A percentile compares a stretch with the other conserved stretches of the same genome.
These are phyloP conservation scores for Pseudotsuga menziesii DNA, from an alignment of 75 land plant genomes.

Conservation along the genomic window DNA sequence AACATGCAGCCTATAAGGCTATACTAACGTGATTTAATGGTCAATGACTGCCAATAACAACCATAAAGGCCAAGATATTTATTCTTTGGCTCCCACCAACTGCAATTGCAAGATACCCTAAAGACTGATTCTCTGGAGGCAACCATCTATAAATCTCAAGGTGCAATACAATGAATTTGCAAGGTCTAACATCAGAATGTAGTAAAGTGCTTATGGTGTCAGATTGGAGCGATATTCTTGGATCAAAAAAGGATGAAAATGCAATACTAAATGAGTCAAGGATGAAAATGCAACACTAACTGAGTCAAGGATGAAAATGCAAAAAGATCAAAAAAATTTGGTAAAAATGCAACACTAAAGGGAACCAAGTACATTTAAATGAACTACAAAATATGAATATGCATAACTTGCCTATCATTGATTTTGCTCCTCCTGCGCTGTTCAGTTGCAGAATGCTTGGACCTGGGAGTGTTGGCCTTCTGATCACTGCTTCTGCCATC, in stretches of 20 bases:
- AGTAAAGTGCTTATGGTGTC: background rate
- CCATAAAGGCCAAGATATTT: background rate
- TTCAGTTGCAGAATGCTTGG: conserved; percentile 93
- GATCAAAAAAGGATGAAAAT: no score
- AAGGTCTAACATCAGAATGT: background rate
- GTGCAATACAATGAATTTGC: background rate
- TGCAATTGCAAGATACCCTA: background rate
- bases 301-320: background rate
- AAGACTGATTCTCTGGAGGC: background rate
- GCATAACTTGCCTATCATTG: conserved; percentile 67
- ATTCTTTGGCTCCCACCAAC: background rate
- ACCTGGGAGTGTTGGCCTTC: conserved; percentile 68
- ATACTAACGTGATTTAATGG: background rate
- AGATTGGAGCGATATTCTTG: background rate
- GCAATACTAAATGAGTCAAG: background rate
- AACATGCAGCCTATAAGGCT: background rate
- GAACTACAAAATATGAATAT: no score
- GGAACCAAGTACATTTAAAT: background rate
- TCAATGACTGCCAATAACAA: background rate
- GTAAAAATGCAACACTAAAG: background rate
- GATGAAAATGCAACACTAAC: background rate
- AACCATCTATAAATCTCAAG: background rate
- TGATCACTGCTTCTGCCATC: conserved; percentile 55
- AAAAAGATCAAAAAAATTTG: background rate
- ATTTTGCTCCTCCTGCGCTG: conserved; percentile 89